Percentiles rank a stretch among this genome's conserved stretches.
Conservation (phyloP, 2,329 filamentous ascomycete genomes). For the Botrytis byssoidea region DNA sequence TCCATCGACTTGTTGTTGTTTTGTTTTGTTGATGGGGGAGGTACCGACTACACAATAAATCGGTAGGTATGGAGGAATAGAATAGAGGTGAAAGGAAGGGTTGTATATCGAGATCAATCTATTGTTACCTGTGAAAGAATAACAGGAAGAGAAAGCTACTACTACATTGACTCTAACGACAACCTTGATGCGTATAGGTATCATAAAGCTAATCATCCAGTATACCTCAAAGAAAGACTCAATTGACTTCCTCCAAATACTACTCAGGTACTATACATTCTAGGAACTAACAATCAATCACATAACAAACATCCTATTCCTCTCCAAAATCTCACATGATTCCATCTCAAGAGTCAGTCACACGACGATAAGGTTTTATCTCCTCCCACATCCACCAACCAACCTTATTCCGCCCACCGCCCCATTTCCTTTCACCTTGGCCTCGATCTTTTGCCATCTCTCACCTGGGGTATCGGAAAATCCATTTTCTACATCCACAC, state of each 20-base stretch:
- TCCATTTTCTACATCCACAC: neutral
- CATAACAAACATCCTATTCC: neutral
- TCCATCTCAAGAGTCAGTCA: neutral
- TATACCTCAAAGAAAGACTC: neutral
- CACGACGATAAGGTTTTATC: neutral
- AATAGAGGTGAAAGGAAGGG: neutral
- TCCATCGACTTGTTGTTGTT: neutral
- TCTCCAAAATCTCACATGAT: neutral
- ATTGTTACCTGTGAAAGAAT: neutral
- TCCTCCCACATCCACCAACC: neutral
- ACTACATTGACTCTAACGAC: neutral
- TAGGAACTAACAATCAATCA: neutral
- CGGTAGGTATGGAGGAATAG: neutral
- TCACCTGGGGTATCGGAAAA: neutral
- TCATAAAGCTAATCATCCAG: neutral
- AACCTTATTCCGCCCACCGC: neutral
- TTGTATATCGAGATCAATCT: neutral
- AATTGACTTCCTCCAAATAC: neutral
- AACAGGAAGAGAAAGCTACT: neutral
- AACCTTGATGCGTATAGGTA: neutral
- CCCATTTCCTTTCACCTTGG: neutral
- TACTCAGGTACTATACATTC: neutral
- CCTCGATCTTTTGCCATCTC: neutral
- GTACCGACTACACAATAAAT: neutral
- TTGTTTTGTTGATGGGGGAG: neutral